Evolutionary conservation across 2,329 filamentous ascomycete genomes (phyloP), one percentile per base, ranked within the genome.

Genomic region (Fusarium cicatricum): DNA sequence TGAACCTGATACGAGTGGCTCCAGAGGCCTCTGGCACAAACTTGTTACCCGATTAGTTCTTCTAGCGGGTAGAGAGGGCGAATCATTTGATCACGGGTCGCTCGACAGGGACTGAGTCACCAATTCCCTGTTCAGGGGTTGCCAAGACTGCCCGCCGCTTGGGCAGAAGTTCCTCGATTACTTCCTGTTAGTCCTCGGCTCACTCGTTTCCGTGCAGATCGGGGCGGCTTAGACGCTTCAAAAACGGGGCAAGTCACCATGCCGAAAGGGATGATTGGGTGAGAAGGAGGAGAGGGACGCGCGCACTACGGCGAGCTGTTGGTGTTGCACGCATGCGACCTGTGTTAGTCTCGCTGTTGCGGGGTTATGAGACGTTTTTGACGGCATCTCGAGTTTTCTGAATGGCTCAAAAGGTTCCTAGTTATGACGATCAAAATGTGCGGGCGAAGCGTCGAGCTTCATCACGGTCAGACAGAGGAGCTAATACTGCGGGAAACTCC

Each of bases 41-140:
- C 12, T 45, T 42, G 15, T 40, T 55, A 33, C 52, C 28, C 46
- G 34, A 55, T 55, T 51, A 11, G 52, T 16, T 40, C 36, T 11
- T 17, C 10, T 3, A 31, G 29, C 26, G 19, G 37, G 41, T n/a
- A 44, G 31, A 4, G 36, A 10, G 7, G 15, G 23, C 21, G 19
- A 52, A 47, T 4, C 11, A 19, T 52, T 0, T 44, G 33, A 40
- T 38, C 21, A 55, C 34, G 17, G 38, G 15, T 43, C 3, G 32
- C 48, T 34, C 1, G 12, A 52, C 26, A 4, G 23, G n/a, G 28
- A n/a, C 19, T 9, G 15, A 33, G 32, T 32, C 3, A n/a, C 48
- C 33, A 44, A 15, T 52, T 44, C 42, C 48, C 28, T 48, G 19
- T 52, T 56, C 21, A 56, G 53, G 42, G 38, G 42, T n/a, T 33